Evolutionary conservation across 371 early-diverging fungal species (phyloP).

Genomic region (Mucor sp.): DNA sequence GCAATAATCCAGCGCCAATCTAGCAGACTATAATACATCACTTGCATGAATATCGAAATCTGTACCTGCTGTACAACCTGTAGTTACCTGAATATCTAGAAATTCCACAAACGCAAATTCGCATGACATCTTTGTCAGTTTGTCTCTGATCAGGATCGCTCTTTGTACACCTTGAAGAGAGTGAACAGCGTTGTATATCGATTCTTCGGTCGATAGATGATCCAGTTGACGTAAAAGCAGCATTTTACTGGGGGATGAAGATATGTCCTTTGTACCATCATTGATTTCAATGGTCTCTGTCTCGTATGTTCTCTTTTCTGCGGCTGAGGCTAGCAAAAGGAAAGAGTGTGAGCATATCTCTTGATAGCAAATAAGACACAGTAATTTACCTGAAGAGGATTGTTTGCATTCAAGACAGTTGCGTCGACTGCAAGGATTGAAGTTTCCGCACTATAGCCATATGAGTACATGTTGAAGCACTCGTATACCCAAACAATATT

Average conservation of each 20-base stretch:
- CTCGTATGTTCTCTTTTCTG: constrained; percentile 36
- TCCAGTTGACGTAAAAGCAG: constrained; percentile 56
- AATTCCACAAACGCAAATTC: constrained; percentile 65
- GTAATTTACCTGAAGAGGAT: constrained; percentile 29
- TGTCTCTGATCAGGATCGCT: constrained; percentile 52
- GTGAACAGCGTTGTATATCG: constrained; percentile 34
- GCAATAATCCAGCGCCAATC: constrained; percentile 29
- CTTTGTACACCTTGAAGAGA: constrained; percentile 35
- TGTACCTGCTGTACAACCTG: not conserved
- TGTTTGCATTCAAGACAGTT: constrained; percentile 41
- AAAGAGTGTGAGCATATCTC: not conserved
- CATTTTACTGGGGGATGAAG: constrained; percentile 36
- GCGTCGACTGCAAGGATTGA: constrained; percentile 41
- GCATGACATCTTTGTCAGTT: constrained; percentile 55
- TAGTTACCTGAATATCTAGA: constrained; percentile 30
- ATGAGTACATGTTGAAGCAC: not conserved
- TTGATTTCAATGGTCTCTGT: constrained; percentile 45
- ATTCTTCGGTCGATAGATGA: constrained; percentile 57
- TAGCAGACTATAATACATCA: constrained; percentile 23
- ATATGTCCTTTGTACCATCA: constrained; percentile 56
- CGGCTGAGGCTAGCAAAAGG: constrained; percentile 15
- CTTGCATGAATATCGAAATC: not conserved
- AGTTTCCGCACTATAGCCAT: constrained; percentile 34
- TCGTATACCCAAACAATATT: not conserved
- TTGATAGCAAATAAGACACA: not conserved